Base-by-base conservation (phyloP, 331 rosid species). In the Malus hybrid region DNA sequence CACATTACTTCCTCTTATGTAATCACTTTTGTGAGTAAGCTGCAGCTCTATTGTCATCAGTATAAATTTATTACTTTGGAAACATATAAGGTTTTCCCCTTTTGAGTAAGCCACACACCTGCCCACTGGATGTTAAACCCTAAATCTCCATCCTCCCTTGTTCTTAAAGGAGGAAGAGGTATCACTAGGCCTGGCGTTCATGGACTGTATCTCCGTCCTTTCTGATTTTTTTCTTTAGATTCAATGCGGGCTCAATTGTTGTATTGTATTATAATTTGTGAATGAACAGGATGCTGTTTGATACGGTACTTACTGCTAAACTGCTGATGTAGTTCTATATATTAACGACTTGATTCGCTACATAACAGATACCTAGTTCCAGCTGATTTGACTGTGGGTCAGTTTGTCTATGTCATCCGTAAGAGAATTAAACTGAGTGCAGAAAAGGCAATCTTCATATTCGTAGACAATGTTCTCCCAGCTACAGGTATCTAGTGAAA, bases 401-500 rank as follows among this genome's bases (percentile, higher is more conserved):
- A 87, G 74, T 85, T 85, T 39, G 91, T 87, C 60, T 87, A 85
- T 69, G 89, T 85, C 14, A 83, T 87, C 66, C 88, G 88, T 80
- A 85, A 85, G 79, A 85, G 91, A 71, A 87, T 87, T 57, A 80
- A 87, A 65, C 83, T 87, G 78, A 87, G 89, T 81, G 89, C 91
- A 33, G 89, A 83, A 64, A 83, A 83, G 77, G 84, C 88, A 27
- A 87, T 83, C 78, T 87, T 85, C 76, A 79, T 83, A 44, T 83
- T 85, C 36, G 83, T 85, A 65, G 87, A 85, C 70, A 83, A 76
- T 65, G 84, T 85, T 50, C 87, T 83, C 73, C 89, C 86, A 2
- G 85, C 83, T 66, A 81, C 87, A 59, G 89, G 89, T 87, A 71
- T 69, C 16, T 16, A 62, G 5, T 27, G 4, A 4, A 61, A 61